phyloP scores from a whole-genome alignment of 1,139 yeast species.

The Diutina catenulata region DNA sequence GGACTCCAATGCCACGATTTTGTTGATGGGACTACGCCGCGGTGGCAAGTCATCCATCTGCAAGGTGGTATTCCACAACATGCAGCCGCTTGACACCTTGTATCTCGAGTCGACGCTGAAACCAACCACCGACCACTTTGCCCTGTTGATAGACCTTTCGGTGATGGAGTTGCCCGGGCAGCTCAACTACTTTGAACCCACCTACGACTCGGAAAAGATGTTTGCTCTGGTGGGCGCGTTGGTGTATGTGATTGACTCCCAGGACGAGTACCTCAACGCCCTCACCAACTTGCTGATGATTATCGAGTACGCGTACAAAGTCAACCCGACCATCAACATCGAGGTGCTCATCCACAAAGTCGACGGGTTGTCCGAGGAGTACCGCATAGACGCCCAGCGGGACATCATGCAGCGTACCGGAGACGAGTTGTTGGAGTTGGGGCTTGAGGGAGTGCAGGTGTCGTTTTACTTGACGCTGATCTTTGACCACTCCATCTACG shows the following conservation, averaged over 20 bases:
- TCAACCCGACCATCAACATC: slow-evolving; percentile 76
- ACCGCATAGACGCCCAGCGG: slow-evolving; percentile 85
- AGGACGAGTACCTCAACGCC: slow-evolving; percentile 90
- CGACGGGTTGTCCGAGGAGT: slow-evolving; percentile 91
- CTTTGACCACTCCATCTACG: slow-evolving; percentile 91
- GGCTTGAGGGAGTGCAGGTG: slow-evolving; percentile 83
- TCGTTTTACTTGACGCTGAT: slow-evolving; percentile 87
- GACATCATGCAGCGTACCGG: slow-evolving; percentile 95
- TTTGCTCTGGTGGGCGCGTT: slow-evolving; percentile 86
- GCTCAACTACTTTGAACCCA: slow-evolving; percentile 76
- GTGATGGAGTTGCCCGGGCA: slow-evolving; percentile 98
- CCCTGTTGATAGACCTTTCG: slow-evolving; percentile 72
- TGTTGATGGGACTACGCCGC: slow-evolving; percentile 75
- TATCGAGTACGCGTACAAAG: slow-evolving; percentile 77
- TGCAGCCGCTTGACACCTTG: slow-evolving; percentile 91
- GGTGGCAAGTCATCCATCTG: slow-evolving; percentile 87
- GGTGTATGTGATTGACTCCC: slow-evolving; percentile 88
- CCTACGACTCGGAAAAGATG: slow-evolving; percentile 63
- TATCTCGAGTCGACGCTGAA: slow-evolving; percentile 84
- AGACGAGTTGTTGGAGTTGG: slow-evolving; percentile 82
- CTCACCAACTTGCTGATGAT: slow-evolving; percentile 81
- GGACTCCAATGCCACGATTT: slow-evolving; percentile 45
- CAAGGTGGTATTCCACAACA: slow-evolving; percentile 89
- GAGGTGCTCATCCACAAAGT: slow-evolving; percentile 93
- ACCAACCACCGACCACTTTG: slow-evolving; percentile 71